Evolutionary conservation across 2,329 filamentous ascomycete species (phyloP).

Genomic region (Chaetomium sp.): DNA sequence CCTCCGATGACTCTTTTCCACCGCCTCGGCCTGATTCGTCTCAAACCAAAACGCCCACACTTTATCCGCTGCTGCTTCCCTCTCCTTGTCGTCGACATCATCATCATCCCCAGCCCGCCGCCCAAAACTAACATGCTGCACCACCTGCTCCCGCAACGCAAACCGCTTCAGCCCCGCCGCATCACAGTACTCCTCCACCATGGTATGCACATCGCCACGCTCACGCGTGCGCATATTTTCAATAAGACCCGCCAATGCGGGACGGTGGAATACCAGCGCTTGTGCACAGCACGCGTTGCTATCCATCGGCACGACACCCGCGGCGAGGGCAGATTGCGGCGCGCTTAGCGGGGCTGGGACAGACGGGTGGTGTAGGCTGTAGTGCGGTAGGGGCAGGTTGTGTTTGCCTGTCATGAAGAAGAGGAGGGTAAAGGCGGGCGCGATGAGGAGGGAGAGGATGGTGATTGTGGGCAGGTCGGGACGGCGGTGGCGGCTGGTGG

Average conservation of each 20-base stretch:
- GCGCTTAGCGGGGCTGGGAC: background rate
- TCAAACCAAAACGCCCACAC: constrained; percentile 19
- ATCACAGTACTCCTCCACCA: constrained; percentile 17
- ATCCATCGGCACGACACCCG: constrained; percentile 16
- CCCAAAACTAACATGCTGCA: constrained; percentile 16
- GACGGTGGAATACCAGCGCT: constrained; percentile 16
- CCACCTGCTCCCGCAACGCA: constrained; percentile 15
- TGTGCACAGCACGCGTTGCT: constrained; percentile 14
- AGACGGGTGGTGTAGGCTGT: background rate
- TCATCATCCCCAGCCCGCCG: constrained; percentile 11
- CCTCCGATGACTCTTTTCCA: constrained; percentile 8
- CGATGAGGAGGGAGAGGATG: constrained; percentile 12
- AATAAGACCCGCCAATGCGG: constrained; percentile 9
- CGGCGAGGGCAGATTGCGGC: background rate
- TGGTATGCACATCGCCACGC: constrained; percentile 15
- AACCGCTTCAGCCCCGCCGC: constrained; percentile 9
- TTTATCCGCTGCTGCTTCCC: constrained; percentile 5
- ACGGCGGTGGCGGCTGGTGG: background rate
- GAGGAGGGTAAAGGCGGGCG: constrained; percentile 10
- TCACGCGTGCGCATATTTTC: constrained; percentile 3
- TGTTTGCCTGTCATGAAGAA: constrained; percentile 18
- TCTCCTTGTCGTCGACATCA: no score
- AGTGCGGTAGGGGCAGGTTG: constrained; percentile 15
- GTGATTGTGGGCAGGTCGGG: constrained; percentile 13
- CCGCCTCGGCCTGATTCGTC: constrained; percentile 4